These are phyloP conservation scores for Lojkania enalia DNA, from an alignment of 2,329 filamentous ascomycete genomes.

Conservation along the genomic window DNA sequence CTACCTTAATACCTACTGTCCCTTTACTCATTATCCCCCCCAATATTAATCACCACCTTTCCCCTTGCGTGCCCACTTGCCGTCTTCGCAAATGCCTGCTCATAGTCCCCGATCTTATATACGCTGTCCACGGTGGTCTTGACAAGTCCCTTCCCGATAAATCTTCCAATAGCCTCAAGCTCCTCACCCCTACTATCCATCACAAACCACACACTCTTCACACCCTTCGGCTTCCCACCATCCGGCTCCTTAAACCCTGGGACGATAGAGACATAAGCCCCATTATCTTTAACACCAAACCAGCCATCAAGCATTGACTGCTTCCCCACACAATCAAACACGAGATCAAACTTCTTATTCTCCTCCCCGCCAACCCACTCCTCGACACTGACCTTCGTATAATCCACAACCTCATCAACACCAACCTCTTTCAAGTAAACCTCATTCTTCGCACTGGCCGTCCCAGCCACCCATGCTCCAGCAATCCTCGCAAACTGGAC, in stretches of 20 bases:
- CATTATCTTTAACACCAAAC: conserved; percentile 45
- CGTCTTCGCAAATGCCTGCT: conserved; percentile 46
- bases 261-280: conserved; percentile 46
- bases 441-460: conserved; percentile 42
- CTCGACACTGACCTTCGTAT: conserved; percentile 36
- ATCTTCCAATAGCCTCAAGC: conserved; percentile 43
- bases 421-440: conserved; percentile 46
- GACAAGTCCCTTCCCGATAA: conserved; percentile 46
- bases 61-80: conserved; percentile 47
- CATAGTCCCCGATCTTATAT: conserved; percentile 47
- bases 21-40: conserved; percentile 8
- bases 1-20: too few species aligned
- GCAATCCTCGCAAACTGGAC: conserved; percentile 48
- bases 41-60: conserved; percentile 45
- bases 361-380: conserved; percentile 35
- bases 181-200: conserved; percentile 46
- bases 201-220: conserved; percentile 49
- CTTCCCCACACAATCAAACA: conserved; percentile 52
- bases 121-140: conserved; percentile 48
- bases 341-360: conserved; percentile 46
- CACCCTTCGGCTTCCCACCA: conserved; percentile 29
- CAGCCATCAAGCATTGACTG: conserved; percentile 48
- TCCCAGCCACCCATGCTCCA: conserved; percentile 47
- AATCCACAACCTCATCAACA: conserved; percentile 49
- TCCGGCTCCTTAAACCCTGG: conserved; percentile 33